These are phyloP conservation scores for Sporothrix inflata DNA, from an alignment of 2,329 filamentous ascomycete species.

Conservation along the genomic window DNA sequence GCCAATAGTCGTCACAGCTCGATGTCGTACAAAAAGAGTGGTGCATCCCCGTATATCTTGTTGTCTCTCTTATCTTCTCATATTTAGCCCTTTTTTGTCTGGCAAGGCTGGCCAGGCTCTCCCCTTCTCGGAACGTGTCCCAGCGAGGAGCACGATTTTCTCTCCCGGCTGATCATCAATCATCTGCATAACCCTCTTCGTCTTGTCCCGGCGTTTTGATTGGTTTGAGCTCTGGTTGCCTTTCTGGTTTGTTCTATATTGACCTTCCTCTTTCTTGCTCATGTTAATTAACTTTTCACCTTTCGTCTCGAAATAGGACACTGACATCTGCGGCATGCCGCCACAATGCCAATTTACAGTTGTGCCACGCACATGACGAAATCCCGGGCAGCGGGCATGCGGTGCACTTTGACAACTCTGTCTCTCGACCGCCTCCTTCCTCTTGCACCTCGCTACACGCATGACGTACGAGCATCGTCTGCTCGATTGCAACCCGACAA, in stretches of 20 bases:
- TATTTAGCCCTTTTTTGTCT: not conserved
- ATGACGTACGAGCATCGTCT: not conserved
- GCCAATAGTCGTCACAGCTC: not conserved
- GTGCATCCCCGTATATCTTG: not conserved
- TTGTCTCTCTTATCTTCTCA: not conserved
- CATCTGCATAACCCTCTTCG: not conserved
- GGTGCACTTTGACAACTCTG: not conserved
- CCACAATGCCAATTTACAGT: not conserved
- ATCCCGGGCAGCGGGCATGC: not conserved
- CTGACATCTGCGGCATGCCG: constrained; percentile 16
- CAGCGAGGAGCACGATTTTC: not conserved
- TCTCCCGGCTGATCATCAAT: not conserved
- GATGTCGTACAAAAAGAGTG: constrained; percentile 7
- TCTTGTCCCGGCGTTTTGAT: not conserved
- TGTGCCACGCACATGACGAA: constrained; percentile 23
- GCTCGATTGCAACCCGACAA: not conserved
- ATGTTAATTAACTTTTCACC: not conserved
- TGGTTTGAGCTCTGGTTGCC: constrained; percentile 9
- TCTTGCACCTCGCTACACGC: not conserved
- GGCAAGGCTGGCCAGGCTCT: not conserved
- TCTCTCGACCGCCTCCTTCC: not conserved
- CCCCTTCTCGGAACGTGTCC: not conserved
- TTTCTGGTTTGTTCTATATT: not conserved
- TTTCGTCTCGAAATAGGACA: not conserved
- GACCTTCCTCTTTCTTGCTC: not conserved